phyloP scores from a whole-genome alignment of 169 alveolate species.

The Cryptosporidium ryanae region DNA sequence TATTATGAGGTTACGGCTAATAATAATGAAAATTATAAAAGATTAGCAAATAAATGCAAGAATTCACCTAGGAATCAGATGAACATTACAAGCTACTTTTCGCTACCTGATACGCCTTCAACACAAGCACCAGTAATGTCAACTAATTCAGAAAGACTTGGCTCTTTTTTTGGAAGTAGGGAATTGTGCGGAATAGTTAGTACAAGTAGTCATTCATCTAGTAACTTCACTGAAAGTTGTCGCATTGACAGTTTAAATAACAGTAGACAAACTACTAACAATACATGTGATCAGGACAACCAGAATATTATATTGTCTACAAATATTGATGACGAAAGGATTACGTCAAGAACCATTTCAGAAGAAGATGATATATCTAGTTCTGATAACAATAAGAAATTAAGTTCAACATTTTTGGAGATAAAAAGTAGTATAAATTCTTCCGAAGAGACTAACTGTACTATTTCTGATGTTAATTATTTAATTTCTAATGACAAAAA shows the following conservation, averaged over 20 bases:
- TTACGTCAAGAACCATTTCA: neutral
- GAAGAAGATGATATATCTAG: neutral
- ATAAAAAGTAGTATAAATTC: constrained; percentile 42
- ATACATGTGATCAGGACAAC: constrained; percentile 72
- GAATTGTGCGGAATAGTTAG: constrained; percentile 54
- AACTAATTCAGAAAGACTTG: constrained; percentile 52
- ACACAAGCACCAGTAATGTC: constrained; percentile 62
- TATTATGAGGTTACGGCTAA: constrained; percentile 44
- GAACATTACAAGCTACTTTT: neutral
- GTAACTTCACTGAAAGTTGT: constrained; percentile 33
- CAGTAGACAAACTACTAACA: constrained; percentile 72
- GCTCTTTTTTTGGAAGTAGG: constrained; percentile 29
- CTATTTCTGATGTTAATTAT: constrained; percentile 31
- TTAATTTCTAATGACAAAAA: constrained; percentile 5
- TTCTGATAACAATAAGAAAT: constrained; percentile 6
- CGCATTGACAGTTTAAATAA: constrained; percentile 45
- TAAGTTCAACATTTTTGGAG: constrained; percentile 7
- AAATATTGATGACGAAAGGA: constrained; percentile 22
- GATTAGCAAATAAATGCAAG: constrained; percentile 23
- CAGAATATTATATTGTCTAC: constrained; percentile 52
- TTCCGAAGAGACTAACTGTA: constrained; percentile 60
- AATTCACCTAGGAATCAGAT: constrained; percentile 51
- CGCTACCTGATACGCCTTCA: constrained; percentile 73
- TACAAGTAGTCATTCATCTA: constrained; percentile 50
- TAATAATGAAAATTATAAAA: constrained; percentile 25